Percentiles rank a stretch among this genome's conserved stretches.
Evolutionary conservation across 441 rosid genomes (phyloP).

Genomic region (Pelargonium australe): DNA sequence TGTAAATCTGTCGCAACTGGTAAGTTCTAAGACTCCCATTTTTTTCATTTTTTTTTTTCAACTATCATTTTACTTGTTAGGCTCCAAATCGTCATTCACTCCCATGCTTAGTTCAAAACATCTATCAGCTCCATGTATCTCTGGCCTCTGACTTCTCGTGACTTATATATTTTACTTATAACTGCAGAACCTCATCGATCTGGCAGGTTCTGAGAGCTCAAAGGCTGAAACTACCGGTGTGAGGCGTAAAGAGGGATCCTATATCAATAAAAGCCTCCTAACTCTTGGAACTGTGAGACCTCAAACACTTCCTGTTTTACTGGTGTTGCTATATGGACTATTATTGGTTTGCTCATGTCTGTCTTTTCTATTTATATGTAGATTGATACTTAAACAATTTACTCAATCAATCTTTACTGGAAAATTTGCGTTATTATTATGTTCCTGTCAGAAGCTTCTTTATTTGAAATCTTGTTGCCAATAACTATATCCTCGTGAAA

Average conservation of each 20-base stretch:
- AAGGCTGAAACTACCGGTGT: constrained; percentile 92
- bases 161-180: constrained; percentile 39
- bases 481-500: background rate
- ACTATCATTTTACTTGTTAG: constrained; percentile 6
- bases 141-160: constrained; percentile 17
- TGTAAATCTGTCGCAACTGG: constrained; percentile 94
- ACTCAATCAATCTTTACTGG: no score
- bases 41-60: no score
- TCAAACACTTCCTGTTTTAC: constrained; percentile 5
- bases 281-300: constrained; percentile 95
- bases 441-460: no score
- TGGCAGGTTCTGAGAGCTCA: constrained; percentile 99
- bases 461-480: background rate
- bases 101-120: constrained; percentile 2
- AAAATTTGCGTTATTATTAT: no score
- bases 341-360: background rate
- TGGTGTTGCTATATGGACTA: background rate
- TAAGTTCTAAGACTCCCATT: constrained; percentile 34
- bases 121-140: background rate
- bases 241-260: constrained; percentile 96
- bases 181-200: constrained; percentile 99
- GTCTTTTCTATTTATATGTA: background rate
- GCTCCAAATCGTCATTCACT: constrained; percentile 9
- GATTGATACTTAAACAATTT: background rate
- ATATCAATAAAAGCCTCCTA: constrained; percentile 93